Evolutionary conservation across 2,329 filamentous ascomycete genomes (phyloP).

Genomic region (Botrytis tulipae): DNA sequence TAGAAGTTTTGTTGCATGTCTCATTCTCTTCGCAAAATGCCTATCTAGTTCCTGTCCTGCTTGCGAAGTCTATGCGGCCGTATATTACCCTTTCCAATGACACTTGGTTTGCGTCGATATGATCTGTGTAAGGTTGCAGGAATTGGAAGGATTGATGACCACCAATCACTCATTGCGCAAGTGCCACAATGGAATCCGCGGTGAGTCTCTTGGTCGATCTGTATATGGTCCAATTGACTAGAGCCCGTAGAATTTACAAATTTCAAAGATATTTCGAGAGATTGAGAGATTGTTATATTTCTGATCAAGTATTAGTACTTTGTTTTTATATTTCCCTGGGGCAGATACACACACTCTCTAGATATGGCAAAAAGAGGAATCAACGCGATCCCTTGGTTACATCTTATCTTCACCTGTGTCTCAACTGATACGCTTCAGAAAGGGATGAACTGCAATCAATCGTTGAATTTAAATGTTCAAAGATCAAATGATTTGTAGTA

Average conservation of each 20-base stretch:
- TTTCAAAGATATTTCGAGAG: no score
- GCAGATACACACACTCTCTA: background rate
- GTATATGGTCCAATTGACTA: background rate
- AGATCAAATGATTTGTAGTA: background rate
- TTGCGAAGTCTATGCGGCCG: background rate
- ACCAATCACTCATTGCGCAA: background rate
- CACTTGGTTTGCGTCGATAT: background rate
- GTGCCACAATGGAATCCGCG: background rate
- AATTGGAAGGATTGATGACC: background rate
- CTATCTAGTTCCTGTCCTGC: constrained; percentile 1
- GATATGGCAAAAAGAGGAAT: background rate
- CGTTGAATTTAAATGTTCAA: background rate
- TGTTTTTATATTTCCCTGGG: background rate
- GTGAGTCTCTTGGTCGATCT: background rate
- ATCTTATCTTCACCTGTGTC: background rate
- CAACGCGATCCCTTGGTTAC: no score
- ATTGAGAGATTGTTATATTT: background rate
- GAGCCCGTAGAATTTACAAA: background rate
- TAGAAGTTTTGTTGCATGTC: constrained; percentile 13
- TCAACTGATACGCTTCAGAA: background rate
- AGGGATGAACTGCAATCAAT: background rate
- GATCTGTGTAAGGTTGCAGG: background rate
- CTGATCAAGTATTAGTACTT: background rate
- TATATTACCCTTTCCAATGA: constrained; percentile 4
- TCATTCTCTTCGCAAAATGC: constrained; percentile 11